Conservation (phyloP, 176 grass and related monocot genomes). For the Juncus inflexus region DNA sequence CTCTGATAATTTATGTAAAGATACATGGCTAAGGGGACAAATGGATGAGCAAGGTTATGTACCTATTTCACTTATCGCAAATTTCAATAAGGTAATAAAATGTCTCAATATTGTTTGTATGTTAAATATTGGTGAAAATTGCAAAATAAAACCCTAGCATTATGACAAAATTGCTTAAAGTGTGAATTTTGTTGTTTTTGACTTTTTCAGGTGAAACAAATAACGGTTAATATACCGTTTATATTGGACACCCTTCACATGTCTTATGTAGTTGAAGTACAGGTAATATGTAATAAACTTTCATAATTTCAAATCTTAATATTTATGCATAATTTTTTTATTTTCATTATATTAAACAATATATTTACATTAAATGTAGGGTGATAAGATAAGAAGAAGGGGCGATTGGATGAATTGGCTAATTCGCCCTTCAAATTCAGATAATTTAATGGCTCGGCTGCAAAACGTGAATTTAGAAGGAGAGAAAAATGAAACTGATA, state of each 20-base stretch:
- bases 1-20: constrained; percentile 81
- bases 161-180: too few relatives aligned
- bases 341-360: constrained; percentile 12
- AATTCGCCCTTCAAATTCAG: constrained; percentile 22
- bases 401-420: constrained; percentile 43
- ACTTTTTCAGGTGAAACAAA: constrained; percentile 30
- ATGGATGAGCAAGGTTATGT: constrained; percentile 97
- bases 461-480: constrained; percentile 22
- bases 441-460: constrained; percentile 27
- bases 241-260: constrained; percentile 30
- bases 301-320: background rate
- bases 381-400: constrained; percentile 45
- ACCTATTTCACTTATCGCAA: constrained; percentile 68
- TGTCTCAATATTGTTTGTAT: background rate
- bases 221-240: constrained; percentile 33
- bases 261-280: constrained; percentile 35
- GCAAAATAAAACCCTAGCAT: too few relatives aligned
- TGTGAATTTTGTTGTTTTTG: too few relatives aligned
- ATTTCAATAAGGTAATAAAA: constrained; percentile 73
- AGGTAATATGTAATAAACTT: constrained; percentile 11
- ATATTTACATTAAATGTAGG: constrained; percentile 25
- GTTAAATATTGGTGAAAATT: background rate
- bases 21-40: constrained; percentile 60
- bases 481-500: background rate
- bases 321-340: background rate